These are phyloP conservation scores for Cucumis cinereus DNA, from an alignment of 306 rosid genomes.

Conservation along the genomic window DNA sequence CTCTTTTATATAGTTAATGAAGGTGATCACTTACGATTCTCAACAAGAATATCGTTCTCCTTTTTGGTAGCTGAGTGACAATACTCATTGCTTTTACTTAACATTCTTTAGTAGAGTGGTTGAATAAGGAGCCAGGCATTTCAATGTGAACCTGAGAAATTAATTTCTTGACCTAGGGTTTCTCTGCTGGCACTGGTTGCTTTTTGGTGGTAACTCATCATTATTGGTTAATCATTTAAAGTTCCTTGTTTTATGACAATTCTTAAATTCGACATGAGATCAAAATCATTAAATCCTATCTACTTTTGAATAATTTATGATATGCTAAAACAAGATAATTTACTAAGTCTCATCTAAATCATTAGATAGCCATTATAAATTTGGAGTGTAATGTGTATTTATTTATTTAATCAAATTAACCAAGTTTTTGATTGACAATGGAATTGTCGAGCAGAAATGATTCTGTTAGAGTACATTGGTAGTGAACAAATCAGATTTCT, in stretches of 20 bases:
- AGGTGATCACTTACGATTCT: constrained; percentile 6
- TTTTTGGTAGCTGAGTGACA: neutral
- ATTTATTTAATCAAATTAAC: neutral
- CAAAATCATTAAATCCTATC: neutral
- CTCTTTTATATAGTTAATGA: neutral
- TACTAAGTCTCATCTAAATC: neutral
- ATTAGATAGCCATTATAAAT: neutral
- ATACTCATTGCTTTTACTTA: neutral
- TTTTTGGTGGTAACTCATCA: neutral
- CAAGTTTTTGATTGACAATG: neutral
- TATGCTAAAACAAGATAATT: neutral
- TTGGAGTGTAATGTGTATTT: neutral
- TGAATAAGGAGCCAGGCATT: neutral
- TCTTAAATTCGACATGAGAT: neutral
- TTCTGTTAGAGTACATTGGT: neutral
- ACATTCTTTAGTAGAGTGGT: constrained; percentile 2
- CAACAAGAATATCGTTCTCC: neutral
- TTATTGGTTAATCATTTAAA: neutral
- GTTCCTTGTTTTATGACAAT: neutral
- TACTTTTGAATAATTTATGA: neutral
- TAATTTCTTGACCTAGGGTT: neutral
- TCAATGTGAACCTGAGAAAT: neutral
- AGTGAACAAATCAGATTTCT: neutral
- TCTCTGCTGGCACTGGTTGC: neutral
- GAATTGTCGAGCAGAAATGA: neutral